A percentile compares a stretch with the other conserved stretches of the same genome.
Evolutionary conservation across 2,329 filamentous ascomycete species (phyloP).

Genomic region (Lasiodiplodia sp.): DNA sequence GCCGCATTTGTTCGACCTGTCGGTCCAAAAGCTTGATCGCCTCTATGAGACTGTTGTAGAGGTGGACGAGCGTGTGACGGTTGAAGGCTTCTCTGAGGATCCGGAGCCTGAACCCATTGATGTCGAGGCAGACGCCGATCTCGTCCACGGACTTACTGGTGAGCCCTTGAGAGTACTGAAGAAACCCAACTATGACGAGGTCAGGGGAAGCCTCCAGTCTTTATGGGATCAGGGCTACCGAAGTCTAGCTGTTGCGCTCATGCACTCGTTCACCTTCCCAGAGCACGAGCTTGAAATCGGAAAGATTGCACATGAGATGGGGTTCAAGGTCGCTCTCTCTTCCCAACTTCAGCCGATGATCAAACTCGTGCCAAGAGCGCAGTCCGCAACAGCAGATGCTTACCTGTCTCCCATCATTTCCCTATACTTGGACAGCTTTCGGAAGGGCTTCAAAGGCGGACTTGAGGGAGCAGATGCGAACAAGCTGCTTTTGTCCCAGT

Average conservation of each 20-base stretch:
- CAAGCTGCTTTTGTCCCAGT: constrained; percentile 94
- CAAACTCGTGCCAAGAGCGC: constrained; percentile 37
- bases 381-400: constrained; percentile 39
- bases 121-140: constrained; percentile 30
- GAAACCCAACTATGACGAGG: constrained; percentile 59
- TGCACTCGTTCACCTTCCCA: constrained; percentile 43
- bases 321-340: constrained; percentile 43
- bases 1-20: constrained; percentile 38
- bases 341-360: constrained; percentile 37
- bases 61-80: constrained; percentile 38
- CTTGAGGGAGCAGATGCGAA: constrained; percentile 65
- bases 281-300: constrained; percentile 41
- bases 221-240: constrained; percentile 64
- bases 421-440: constrained; percentile 38
- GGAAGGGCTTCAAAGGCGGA: constrained; percentile 37
- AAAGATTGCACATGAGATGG: constrained; percentile 40
- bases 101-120: constrained; percentile 29
- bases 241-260: constrained; percentile 46
- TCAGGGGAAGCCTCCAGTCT: constrained; percentile 37
- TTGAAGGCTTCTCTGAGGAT: constrained; percentile 37
- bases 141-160: constrained; percentile 54
- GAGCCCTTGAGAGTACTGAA: constrained; percentile 43
- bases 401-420: constrained; percentile 39
- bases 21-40: constrained; percentile 35
- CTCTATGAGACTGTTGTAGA: constrained; percentile 37